These are phyloP conservation scores for Arabidopsis arenosa DNA, from an alignment of 345 rosid genomes.

Conservation along the genomic window DNA sequence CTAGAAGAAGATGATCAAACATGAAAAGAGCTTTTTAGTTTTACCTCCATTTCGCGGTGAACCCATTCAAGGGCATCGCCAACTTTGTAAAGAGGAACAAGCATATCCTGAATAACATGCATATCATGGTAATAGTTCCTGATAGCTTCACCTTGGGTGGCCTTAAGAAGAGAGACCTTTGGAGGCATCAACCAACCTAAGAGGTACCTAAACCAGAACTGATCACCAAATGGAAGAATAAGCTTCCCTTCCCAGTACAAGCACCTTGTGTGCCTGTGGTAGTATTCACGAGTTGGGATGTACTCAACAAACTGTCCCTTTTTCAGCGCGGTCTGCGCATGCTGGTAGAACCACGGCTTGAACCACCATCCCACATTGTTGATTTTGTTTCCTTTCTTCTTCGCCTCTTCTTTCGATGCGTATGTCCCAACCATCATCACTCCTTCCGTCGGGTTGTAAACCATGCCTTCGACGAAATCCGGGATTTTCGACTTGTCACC, in stretches of 20 bases:
- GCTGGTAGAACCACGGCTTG: conserved; percentile 99
- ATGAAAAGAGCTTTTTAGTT: conserved; percentile 1
- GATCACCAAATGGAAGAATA: conserved; percentile 96
- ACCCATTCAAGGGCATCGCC: conserved; percentile 97
- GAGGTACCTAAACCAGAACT: conserved; percentile 93
- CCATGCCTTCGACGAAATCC: conserved; percentile 94
- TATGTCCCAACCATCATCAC: conserved; percentile 96
- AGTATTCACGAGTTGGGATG: conserved; percentile 95
- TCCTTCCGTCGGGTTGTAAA: conserved; percentile 70
- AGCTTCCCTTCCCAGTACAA: conserved; percentile 99
- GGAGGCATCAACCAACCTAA: conserved; percentile 99
- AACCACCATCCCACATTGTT: conserved; percentile 98
- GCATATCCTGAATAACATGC: conserved; percentile 99
- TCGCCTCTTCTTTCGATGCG: conserved; percentile 92
- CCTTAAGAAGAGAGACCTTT: conserved; percentile 97
- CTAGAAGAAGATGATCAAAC: neutral
- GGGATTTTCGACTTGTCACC: conserved; percentile 82
- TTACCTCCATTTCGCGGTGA: conserved; percentile 96
- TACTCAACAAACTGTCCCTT: conserved; percentile 94
- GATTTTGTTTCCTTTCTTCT: conserved; percentile 83
- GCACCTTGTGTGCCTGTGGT: conserved; percentile 97
- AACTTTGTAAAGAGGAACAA: conserved; percentile 95
- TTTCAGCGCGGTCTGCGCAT: conserved; percentile 79
- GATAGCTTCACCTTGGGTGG: conserved; percentile 98
- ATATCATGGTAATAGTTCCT: conserved; percentile 96